These are phyloP conservation scores for Pleurotus tuber-regium DNA, from an alignment of 768 basidiomycete species.

Conservation along the genomic window DNA sequence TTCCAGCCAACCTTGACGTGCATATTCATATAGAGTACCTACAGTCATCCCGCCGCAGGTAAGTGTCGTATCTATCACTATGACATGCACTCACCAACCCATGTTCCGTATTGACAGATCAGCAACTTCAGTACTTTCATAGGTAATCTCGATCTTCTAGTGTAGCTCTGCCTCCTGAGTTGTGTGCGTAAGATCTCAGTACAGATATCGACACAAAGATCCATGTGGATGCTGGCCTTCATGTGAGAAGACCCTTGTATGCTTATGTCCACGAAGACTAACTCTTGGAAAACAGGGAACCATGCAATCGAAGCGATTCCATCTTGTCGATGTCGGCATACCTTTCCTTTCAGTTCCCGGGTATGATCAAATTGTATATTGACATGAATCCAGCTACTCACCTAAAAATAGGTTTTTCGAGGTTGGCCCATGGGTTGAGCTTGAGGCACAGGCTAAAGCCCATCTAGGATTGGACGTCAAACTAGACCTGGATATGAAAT, in stretches of 20 bases:
- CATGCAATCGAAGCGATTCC: slow-evolving; percentile 25
- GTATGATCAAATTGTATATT: slow-evolving; percentile 11
- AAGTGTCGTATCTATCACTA: slow-evolving; percentile 16
- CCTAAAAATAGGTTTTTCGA: slow-evolving; percentile 34
- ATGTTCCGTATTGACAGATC: slow-evolving; percentile 15
- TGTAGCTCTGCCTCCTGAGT: not conserved
- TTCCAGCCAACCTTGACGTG: too few species aligned
- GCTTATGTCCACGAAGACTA: slow-evolving; percentile 19
- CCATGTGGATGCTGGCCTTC: slow-evolving; percentile 23
- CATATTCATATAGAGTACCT: not conserved
- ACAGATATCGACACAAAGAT: slow-evolving; percentile 19
- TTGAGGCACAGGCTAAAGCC: slow-evolving; percentile 25
- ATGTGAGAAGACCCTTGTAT: slow-evolving; percentile 20
- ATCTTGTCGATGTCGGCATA: slow-evolving; percentile 29
- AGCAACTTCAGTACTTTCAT: slow-evolving; percentile 17
- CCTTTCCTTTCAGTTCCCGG: slow-evolving; percentile 29
- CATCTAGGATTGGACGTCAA: slow-evolving; percentile 30
- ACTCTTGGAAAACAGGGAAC: slow-evolving; percentile 17
- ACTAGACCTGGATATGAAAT: slow-evolving; percentile 27
- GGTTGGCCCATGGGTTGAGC: slow-evolving; percentile 36
- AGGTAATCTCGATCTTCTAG: slow-evolving; percentile 14
- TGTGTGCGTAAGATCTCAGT: slow-evolving; percentile 12
- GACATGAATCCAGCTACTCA: not conserved
- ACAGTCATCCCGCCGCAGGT: not conserved
- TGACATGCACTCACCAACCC: slow-evolving; percentile 12